Percentiles rank a stretch among this genome's conserved stretches.
Evolutionary conservation across 1,284 basidiomycete species (phyloP).

Genomic region (Pyrrhoderma lamaoense): DNA sequence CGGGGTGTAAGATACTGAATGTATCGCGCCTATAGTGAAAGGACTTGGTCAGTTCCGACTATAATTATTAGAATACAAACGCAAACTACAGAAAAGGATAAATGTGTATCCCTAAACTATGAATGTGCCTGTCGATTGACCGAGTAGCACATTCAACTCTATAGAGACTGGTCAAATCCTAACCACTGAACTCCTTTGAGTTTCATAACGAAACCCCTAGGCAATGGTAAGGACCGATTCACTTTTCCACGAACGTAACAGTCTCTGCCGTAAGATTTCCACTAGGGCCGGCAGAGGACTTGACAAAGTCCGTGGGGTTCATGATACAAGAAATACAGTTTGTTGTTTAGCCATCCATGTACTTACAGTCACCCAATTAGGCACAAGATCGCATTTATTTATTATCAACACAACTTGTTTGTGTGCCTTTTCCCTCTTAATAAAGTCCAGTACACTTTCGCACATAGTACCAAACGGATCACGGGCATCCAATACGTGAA

Average conservation of each 20-base stretch:
- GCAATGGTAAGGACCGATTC: slow-evolving; percentile 33
- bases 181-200: slow-evolving; percentile 27
- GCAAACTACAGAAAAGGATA: slow-evolving; percentile 14
- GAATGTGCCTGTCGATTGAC: slow-evolving; percentile 26
- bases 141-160: slow-evolving; percentile 34
- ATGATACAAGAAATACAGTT: slow-evolving; percentile 13
- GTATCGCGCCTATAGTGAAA: slow-evolving; percentile 76
- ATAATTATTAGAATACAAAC: slow-evolving; percentile 12
- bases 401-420: slow-evolving; percentile 96
- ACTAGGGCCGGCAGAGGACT: slow-evolving; percentile 30
- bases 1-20: slow-evolving; percentile 93
- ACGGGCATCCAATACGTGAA: slow-evolving; percentile 94
- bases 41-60: not conserved
- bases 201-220: slow-evolving; percentile 29
- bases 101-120: slow-evolving; percentile 39
- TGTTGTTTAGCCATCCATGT: too few relatives aligned
- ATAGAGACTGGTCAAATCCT: slow-evolving; percentile 28
- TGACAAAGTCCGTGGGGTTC: slow-evolving; percentile 41
- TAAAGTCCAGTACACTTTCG: slow-evolving; percentile 88
- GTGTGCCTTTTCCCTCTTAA: slow-evolving; percentile 94
- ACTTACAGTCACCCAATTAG: slow-evolving; percentile 97
- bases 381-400: slow-evolving; percentile 98
- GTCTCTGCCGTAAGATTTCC: slow-evolving; percentile 26
- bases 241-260: slow-evolving; percentile 59
- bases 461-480: slow-evolving; percentile 98